A percentile compares a stretch with the other conserved stretches of the same genome.
Evolutionary conservation across 441 rosid genomes (phyloP).

Genomic region (Croton setiger): DNA sequence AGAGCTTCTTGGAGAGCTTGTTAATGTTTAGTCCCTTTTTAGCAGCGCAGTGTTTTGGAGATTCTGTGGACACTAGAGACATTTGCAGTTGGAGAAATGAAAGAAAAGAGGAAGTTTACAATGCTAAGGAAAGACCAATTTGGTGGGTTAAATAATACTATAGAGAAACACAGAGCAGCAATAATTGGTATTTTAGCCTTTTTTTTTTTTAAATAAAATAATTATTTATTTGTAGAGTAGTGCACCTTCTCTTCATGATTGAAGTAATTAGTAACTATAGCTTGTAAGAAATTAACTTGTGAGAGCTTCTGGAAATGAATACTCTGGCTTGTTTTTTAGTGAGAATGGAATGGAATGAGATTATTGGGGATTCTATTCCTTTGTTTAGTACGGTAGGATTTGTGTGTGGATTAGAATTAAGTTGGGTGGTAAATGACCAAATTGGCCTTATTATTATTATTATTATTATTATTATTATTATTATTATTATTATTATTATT

Average conservation of each 20-base stretch:
- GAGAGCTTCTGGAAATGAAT: too few species aligned
- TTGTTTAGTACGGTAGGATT: too few species aligned
- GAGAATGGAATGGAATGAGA: too few species aligned
- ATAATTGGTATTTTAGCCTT: constrained; percentile 20
- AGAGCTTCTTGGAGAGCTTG: constrained; percentile 41
- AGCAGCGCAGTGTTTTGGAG: constrained; percentile 69
- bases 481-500: too few species aligned
- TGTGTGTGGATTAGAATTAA: too few species aligned
- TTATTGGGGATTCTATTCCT: too few species aligned
- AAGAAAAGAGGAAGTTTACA: constrained; percentile 17
- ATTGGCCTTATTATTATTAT: too few species aligned
- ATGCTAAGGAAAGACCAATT: constrained; percentile 21
- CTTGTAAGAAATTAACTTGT: too few species aligned
- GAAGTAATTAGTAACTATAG: neutral
- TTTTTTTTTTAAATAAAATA: neutral
- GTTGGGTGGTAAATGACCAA: too few species aligned
- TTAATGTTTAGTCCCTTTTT: constrained; percentile 22
- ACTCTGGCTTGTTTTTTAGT: too few species aligned
- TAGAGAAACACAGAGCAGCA: constrained; percentile 20
- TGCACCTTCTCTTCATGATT: neutral
- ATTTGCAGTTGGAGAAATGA: constrained; percentile 34
- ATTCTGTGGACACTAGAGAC: constrained; percentile 43
- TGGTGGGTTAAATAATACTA: constrained; percentile 22
- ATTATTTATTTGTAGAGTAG: too few species aligned
- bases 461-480: too few species aligned